phyloP scores from a whole-genome alignment of 2,329 filamentous ascomycete species.

The Verticillium nonalfalfae region DNA sequence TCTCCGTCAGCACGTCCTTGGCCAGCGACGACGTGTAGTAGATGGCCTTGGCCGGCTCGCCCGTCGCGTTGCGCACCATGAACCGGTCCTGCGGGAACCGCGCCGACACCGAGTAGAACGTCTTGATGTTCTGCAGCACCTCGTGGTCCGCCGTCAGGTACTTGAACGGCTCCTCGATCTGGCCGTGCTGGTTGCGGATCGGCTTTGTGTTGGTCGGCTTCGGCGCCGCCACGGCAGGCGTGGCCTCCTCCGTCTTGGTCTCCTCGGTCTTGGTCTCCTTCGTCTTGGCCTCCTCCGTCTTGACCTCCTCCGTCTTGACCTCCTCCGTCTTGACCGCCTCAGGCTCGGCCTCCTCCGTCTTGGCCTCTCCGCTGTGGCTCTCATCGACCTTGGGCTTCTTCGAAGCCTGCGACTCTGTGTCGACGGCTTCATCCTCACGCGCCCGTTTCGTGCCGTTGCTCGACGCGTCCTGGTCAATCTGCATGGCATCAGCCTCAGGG shows the following conservation, averaged over 20 bases:
- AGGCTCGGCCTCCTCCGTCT: slow-evolving; percentile 11
- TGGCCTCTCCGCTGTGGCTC: slow-evolving; percentile 13
- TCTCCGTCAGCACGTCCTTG: slow-evolving; percentile 76
- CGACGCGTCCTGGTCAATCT: slow-evolving; percentile 5
- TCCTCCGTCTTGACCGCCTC: slow-evolving; percentile 22
- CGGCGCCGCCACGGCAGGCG: no score
- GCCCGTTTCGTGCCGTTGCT: slow-evolving; percentile 24
- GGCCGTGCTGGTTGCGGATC: slow-evolving; percentile 39
- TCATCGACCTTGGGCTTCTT: slow-evolving; percentile 36
- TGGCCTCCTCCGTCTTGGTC: no score
- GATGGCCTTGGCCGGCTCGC: slow-evolving; percentile 85
- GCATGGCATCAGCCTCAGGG: slow-evolving; percentile 7
- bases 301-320: slow-evolving; percentile 38
- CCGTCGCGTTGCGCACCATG: slow-evolving; percentile 90
- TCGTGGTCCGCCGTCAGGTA: slow-evolving; percentile 70
- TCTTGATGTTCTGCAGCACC: slow-evolving; percentile 69
- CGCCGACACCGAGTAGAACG: slow-evolving; percentile 78
- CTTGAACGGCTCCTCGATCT: slow-evolving; percentile 89
- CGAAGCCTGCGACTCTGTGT: slow-evolving; percentile 22
- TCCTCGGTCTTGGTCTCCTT: no score
- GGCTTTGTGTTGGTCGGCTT: slow-evolving; percentile 23
- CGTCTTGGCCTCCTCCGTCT: slow-evolving; percentile 79
- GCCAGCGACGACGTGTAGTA: slow-evolving; percentile 90
- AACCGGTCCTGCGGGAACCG: slow-evolving; percentile 88
- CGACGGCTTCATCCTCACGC: slow-evolving; percentile 20